Base-by-base conservation (phyloP, 345 rosid genomes). In the Populus ilicifolia region DNA sequence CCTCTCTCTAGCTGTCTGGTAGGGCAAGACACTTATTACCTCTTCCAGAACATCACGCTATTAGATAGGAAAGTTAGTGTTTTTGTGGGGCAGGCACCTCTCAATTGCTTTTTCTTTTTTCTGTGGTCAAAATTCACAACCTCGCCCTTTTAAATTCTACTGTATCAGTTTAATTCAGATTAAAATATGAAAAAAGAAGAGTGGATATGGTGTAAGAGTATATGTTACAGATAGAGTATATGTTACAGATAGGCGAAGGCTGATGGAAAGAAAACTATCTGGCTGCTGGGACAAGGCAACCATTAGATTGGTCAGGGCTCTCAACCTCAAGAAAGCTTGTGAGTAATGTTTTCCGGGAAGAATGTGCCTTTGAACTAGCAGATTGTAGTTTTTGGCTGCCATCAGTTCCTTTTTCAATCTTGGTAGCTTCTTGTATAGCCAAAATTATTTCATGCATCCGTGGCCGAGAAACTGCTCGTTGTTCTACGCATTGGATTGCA, bases 321-420 rank as follows among this genome's bases (percentile, higher is more conserved):
- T 94, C 98, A 35, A 90, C 83, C 83, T 92, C 98, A 2, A 96
- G 98, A 85, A 96, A 94, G 84, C 99, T 94, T 11, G 93, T 87
- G 2, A 96, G 90, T 35, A 92, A 81, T 4, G 99, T 94, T 78
- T 93, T 96, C 72, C 97, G 84, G 8, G 98, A 84, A 83, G 93
- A 89, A 67, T 90, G 95, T 14, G 84, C 97, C 76, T 75, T 91
- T 35, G 90, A 89, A 79, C 87, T 69, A 35, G 87, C 76, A 8
- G 87, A 69, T 8, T 80, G 77, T 61, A 85, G 73, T 73, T 83
- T 92, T 41, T 84, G 77, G 73, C 71, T 73, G 18, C 78, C 84
- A 0, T 88, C 89, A 14, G 66, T 52, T 46, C 88, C 97, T 79
- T 77, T 89, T 72, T 92, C 98, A 11, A 91, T 96, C 86, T 89